Evolutionary conservation across 2,329 filamentous ascomycete species (phyloP).

Genomic region (Colletotrichum spinosum): DNA sequence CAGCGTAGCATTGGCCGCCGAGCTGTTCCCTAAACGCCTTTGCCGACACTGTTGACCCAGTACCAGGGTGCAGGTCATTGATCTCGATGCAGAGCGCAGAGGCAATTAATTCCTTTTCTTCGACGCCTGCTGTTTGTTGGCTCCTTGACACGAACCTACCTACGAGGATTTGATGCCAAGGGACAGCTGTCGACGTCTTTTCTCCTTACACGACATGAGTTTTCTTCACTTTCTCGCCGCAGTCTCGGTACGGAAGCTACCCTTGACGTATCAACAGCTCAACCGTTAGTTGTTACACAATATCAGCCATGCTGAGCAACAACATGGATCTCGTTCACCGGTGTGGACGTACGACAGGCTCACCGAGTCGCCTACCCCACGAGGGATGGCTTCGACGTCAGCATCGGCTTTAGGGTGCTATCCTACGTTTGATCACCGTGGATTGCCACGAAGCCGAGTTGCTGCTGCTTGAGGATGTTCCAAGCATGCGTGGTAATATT

Average conservation of each 20-base stretch:
- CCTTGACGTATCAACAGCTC: background rate
- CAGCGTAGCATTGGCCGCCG: no score
- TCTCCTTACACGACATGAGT: slow-evolving; percentile 3
- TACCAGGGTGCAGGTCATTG: no score
- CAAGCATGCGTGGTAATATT: slow-evolving; percentile 14
- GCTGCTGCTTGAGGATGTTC: slow-evolving; percentile 1
- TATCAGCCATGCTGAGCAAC: background rate
- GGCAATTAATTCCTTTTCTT: no score
- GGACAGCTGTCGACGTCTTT: background rate
- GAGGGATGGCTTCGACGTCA: background rate
- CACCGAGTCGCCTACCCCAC: background rate
- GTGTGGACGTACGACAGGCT: slow-evolving; percentile 10
- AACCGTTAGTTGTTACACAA: slow-evolving; percentile 1
- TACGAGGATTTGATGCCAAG: no score
- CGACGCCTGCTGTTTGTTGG: no score
- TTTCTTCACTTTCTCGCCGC: no score
- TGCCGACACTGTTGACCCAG: no score
- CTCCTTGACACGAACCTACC: no score
- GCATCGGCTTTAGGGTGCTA: background rate
- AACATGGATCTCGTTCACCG: background rate
- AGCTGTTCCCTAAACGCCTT: no score
- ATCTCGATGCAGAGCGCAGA: no score
- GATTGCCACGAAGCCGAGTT: background rate
- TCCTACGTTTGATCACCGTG: no score
- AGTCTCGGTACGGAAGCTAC: no score